Evolutionary conservation across 805 yeast species (phyloP), one percentile per base, ranked within the genome.

Genomic region (Brettanomyces anomalus): DNA sequence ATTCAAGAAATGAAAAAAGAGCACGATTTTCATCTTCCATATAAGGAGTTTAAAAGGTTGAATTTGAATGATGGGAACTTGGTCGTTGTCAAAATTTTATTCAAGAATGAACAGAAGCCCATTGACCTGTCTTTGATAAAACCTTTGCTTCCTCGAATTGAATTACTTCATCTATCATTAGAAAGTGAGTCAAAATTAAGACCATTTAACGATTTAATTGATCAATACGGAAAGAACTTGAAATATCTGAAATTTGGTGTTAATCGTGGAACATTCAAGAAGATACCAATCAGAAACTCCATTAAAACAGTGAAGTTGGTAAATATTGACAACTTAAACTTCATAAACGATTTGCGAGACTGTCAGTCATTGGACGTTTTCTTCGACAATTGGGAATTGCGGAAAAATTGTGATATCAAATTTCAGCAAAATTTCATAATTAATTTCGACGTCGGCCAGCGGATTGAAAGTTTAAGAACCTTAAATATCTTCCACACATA

Each of bases 1-100:
- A 49, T 50, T 18, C 57, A 55, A 38, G 62, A 57, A 43, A 54
- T 56, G 61, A 57, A 57, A 42, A 52, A 49, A 30, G 61, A 56
- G 41, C 62, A 56, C 42, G 62, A 57, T 46, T 57, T 57, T 43
- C 62, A 57, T 50, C 48, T 57, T 34, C 62, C 62, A 18, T 57
- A 57, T 36, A 57, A 57, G 39, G 62, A 57, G 36, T 57, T 57
- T 40, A 55, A 53, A 42, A 46, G 62, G 33, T 44, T 57, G 33
- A 53, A 55, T 37, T 43, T 57, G 28, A 53, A 51, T 30, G 53
- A 56, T 46, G 62, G 62, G 28, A 56, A 54, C 37, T 46, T 57
- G 33, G 61, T 57, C 18, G 60, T 57, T 17, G 57, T 57, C 24
- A 57, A 57, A 43, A 54, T 57, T 21, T 39, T 57, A 38, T 57